Base-by-base conservation (phyloP, 805 yeast genomes). In the Saturnispora ahearnii region DNA sequence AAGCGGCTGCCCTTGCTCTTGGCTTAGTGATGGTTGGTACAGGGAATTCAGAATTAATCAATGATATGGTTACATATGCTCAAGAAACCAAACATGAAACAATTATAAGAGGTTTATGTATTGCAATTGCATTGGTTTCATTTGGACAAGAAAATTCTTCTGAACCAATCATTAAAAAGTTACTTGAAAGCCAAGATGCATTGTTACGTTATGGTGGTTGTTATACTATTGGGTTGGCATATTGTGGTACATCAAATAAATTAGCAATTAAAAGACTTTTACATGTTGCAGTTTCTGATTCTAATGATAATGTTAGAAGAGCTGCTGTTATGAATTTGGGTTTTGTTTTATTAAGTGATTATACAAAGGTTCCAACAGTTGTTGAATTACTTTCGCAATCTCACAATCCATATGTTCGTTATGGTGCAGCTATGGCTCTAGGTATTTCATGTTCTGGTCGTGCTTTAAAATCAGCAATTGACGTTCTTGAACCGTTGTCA, bases 381-480 rank as follows among this genome's bases (percentile, higher is more conserved):
- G 97, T 93, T 36, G 96, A 91, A 65, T 74, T 93, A 51, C 75
- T 93, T 58, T 80, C 96, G 0, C 96, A 89, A 67, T 87, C 96
- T 1, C 97, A 93, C 67, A 93, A 93, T 65, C 96, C 99, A 12
- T 97, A 93, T 64, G 98, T 93, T 34, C 86, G 99, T 66, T 93
- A 93, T 64, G 99, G 99, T 72, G 87, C 97, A 31, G 96, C 98
- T 2, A 73, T 93, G 80, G 99, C 99, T 0, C 76, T 93, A 55
- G 99, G 97, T 69, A 87, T 93, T 54, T 81, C 98, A 3, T 90
- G 98, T 73, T 96, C 97, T 24, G 99, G 99, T 44, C 83, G 93
- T 63, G 93, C 90, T 3, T 71, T 86, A 49, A 80, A 82, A 51
- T 82, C 91, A 37, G 98, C 99, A 0, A 77, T 93, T 55, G 96